phyloP scores from a whole-genome alignment of 2,329 filamentous ascomycete species.

The Lachnellula cervina region DNA sequence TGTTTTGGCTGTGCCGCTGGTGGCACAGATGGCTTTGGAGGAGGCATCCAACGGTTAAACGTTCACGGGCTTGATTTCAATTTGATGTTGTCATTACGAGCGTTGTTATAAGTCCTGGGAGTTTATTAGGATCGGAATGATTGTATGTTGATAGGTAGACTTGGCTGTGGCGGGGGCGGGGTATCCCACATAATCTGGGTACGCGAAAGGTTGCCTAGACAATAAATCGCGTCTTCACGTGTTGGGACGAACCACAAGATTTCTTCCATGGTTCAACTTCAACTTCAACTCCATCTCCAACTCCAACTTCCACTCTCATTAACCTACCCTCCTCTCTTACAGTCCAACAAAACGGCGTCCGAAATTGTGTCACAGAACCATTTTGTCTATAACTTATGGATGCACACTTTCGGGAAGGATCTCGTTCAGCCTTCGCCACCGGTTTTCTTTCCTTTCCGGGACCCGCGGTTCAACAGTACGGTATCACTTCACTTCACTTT shows the following conservation, averaged over 20 bases:
- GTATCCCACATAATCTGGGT: too few species aligned
- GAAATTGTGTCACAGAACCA: too few species aligned
- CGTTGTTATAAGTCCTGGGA: too few species aligned
- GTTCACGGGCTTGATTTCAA: background rate
- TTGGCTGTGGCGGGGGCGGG: background rate
- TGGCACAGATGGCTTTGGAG: constrained; percentile 19
- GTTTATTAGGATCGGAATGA: background rate
- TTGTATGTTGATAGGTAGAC: background rate
- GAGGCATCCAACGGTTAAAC: constrained; percentile 15
- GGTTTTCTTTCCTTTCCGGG: background rate
- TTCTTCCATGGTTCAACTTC: background rate
- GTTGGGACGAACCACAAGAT: background rate
- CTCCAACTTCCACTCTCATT: too few species aligned
- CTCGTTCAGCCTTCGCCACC: constrained; percentile 5
- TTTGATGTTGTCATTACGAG: background rate
- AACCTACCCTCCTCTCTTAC: too few species aligned
- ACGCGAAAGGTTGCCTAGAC: background rate
- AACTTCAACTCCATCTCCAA: background rate
- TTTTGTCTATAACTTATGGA: background rate
- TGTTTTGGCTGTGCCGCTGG: constrained; percentile 34
- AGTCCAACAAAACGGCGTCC: too few species aligned
- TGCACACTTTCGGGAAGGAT: background rate
- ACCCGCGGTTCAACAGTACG: background rate
- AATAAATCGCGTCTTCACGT: constrained; percentile 1
- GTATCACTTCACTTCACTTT: background rate